Conservation (phyloP, 352 stramenopile genomes). For the Globisporangium cylindrosporum region DNA sequence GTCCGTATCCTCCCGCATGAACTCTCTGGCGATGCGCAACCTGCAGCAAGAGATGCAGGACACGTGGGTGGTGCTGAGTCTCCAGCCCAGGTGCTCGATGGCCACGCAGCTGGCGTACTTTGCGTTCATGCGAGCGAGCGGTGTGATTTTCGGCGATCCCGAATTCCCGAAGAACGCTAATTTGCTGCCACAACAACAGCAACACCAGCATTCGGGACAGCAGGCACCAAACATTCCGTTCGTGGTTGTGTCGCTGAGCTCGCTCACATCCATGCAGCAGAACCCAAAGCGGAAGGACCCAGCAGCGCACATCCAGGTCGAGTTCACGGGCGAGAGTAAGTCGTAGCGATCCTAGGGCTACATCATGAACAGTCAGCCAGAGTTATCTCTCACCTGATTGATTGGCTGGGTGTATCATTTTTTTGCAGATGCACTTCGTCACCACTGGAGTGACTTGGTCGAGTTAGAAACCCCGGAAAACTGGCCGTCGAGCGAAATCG, state of each 20-base stretch:
- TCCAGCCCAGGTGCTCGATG: slow-evolving; percentile 38
- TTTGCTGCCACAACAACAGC: neutral
- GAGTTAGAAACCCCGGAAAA: slow-evolving; percentile 29
- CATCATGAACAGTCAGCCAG: neutral
- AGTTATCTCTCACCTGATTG: neutral
- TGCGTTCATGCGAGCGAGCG: slow-evolving; percentile 26
- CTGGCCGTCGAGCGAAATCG: slow-evolving; percentile 44
- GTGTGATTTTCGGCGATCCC: slow-evolving; percentile 46
- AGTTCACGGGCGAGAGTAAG: slow-evolving; percentile 64
- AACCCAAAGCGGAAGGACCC: slow-evolving; percentile 14
- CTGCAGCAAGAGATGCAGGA: slow-evolving; percentile 18
- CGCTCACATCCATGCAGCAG: slow-evolving; percentile 1
- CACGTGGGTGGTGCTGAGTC: slow-evolving; percentile 27
- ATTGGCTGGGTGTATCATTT: neutral
- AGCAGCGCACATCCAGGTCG: slow-evolving; percentile 44
- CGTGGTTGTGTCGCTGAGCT: slow-evolving; percentile 32
- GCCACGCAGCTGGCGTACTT: slow-evolving; percentile 43
- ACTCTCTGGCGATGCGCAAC: neutral
- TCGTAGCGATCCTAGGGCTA: slow-evolving; percentile 13
- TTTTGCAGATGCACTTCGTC: slow-evolving; percentile 45
- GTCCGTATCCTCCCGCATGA: neutral
- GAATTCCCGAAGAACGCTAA: slow-evolving; percentile 24
- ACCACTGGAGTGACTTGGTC: slow-evolving; percentile 63
- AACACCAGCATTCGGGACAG: slow-evolving; percentile 18
- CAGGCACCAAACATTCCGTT: slow-evolving; percentile 37